These are phyloP conservation scores for Alternaria brassicae DNA, from an alignment of 2,329 filamentous ascomycete species.

Conservation along the genomic window DNA sequence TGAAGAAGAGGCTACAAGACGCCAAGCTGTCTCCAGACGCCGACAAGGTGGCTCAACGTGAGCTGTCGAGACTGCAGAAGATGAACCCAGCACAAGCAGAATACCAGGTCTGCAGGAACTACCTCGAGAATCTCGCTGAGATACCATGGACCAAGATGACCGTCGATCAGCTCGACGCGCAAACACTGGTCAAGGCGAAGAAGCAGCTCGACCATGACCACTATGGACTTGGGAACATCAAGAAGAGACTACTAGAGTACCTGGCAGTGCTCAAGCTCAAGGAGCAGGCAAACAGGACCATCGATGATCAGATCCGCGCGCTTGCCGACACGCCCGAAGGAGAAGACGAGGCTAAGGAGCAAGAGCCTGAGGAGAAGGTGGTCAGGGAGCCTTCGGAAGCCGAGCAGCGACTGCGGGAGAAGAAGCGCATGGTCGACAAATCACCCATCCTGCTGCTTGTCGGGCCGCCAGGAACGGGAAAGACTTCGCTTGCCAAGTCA, in stretches of 20 bases:
- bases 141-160: slow-evolving; percentile 90
- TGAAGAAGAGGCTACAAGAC: slow-evolving; percentile 84
- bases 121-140: slow-evolving; percentile 90
- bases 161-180: slow-evolving; percentile 79
- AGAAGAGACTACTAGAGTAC: slow-evolving; percentile 94
- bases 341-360: slow-evolving; percentile 49
- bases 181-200: slow-evolving; percentile 80
- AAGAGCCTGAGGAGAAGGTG: slow-evolving; percentile 53
- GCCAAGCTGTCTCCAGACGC: slow-evolving; percentile 85
- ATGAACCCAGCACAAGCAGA: slow-evolving; percentile 97
- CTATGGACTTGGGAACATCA: slow-evolving; percentile 95
- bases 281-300: slow-evolving; percentile 83
- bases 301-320: slow-evolving; percentile 76
- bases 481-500: slow-evolving; percentile 93
- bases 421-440: slow-evolving; percentile 88
- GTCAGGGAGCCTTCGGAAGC: slow-evolving; percentile 47
- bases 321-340: slow-evolving; percentile 55
- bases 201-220: slow-evolving; percentile 96
- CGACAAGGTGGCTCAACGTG: slow-evolving; percentile 86
- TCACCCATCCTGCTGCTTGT: slow-evolving; percentile 94
- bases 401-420: slow-evolving; percentile 77
- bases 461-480: slow-evolving; percentile 92
- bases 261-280: slow-evolving; percentile 95
- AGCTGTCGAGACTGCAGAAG: slow-evolving; percentile 86
- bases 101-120: slow-evolving; percentile 91